A percentile compares a stretch with the other conserved stretches of the same genome.
Evolutionary conservation across 2,329 filamentous ascomycete genomes (phyloP).

Genomic region (Plectosphaerella plurivora): DNA sequence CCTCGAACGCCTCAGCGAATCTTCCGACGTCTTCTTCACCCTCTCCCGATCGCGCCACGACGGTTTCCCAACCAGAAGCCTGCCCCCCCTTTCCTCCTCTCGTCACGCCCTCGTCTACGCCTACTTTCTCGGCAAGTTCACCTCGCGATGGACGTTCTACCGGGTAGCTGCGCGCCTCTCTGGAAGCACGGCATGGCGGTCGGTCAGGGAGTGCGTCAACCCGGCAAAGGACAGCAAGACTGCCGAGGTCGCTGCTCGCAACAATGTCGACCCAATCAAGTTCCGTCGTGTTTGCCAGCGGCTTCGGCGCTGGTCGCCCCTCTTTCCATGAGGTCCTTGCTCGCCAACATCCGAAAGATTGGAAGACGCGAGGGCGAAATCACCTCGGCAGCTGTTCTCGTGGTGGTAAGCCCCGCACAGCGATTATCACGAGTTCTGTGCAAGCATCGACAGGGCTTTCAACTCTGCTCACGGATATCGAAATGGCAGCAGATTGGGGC

Average conservation of each 20-base stretch:
- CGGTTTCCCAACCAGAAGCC: conserved; percentile 22
- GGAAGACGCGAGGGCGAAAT: too few relatives aligned
- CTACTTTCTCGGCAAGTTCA: conserved; percentile 40
- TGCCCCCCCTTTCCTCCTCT: conserved; percentile 17
- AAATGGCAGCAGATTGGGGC: too few relatives aligned
- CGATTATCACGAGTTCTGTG: too few relatives aligned
- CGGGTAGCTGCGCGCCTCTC: conserved; percentile 26
- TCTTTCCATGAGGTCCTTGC: conserved; percentile 20
- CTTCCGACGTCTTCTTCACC: conserved; percentile 37
- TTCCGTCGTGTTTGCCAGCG: conserved; percentile 23
- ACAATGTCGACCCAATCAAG: conserved; percentile 24
- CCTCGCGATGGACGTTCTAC: conserved; percentile 35
- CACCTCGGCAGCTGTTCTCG: too few relatives aligned
- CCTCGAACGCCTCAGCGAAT: conserved; percentile 33
- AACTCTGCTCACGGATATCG: too few relatives aligned
- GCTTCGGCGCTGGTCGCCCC: conserved; percentile 26
- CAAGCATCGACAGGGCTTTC: too few relatives aligned
- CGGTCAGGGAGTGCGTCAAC: conserved; percentile 38
- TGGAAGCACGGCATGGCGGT: conserved; percentile 11
- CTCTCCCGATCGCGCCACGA: conserved; percentile 33
- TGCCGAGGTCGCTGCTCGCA: conserved; percentile 28
- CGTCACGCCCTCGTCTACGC: conserved; percentile 22
- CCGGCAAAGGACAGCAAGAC: conserved; percentile 31
- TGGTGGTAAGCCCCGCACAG: too few relatives aligned
- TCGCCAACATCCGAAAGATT: too few relatives aligned